phyloP scores from a whole-genome alignment of 371 early-diverging fungal genomes.

The Lichtheimia ornata region DNA sequence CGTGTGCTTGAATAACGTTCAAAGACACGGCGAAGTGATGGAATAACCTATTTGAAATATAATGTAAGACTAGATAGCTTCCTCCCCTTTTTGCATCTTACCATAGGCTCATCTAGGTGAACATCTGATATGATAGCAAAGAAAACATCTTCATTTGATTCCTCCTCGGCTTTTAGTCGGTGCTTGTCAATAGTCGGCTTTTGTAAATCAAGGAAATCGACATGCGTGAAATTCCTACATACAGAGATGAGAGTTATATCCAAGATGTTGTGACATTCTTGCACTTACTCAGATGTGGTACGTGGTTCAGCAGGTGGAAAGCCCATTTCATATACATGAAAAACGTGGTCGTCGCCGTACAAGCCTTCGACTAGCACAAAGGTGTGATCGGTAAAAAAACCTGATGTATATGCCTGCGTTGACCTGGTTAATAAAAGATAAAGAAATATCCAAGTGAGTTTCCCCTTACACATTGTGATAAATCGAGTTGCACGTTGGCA shows the following conservation, averaged over 20 bases:
- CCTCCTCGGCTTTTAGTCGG: constrained; percentile 45
- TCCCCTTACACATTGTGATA: constrained; percentile 40
- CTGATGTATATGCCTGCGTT: constrained; percentile 54
- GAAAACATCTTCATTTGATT: constrained; percentile 54
- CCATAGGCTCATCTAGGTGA: constrained; percentile 81
- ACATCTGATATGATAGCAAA: constrained; percentile 86
- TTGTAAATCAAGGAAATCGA: constrained; percentile 62
- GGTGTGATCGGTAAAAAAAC: constrained; percentile 80
- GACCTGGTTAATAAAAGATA: neutral
- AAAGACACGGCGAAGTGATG: constrained; percentile 66
- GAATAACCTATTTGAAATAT: constrained; percentile 39
- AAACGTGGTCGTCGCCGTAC: constrained; percentile 70
- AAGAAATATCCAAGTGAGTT: neutral
- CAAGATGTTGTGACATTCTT: neutral
- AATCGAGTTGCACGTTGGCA: constrained; percentile 70
- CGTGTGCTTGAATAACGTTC: constrained; percentile 63
- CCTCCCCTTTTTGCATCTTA: constrained; percentile 28
- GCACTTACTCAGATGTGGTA: constrained; percentile 56
- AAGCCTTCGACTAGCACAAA: constrained; percentile 85
- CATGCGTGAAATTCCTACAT: constrained; percentile 43
- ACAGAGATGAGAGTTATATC: neutral
- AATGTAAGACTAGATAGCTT: neutral
- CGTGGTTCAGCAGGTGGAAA: constrained; percentile 80
- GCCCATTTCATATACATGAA: constrained; percentile 68
- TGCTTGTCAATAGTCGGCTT: constrained; percentile 49